Percentiles rank a stretch among this genome's conserved stretches.
Conservation (phyloP, 805 yeast genomes). For the Kodamaea sagamina region DNA sequence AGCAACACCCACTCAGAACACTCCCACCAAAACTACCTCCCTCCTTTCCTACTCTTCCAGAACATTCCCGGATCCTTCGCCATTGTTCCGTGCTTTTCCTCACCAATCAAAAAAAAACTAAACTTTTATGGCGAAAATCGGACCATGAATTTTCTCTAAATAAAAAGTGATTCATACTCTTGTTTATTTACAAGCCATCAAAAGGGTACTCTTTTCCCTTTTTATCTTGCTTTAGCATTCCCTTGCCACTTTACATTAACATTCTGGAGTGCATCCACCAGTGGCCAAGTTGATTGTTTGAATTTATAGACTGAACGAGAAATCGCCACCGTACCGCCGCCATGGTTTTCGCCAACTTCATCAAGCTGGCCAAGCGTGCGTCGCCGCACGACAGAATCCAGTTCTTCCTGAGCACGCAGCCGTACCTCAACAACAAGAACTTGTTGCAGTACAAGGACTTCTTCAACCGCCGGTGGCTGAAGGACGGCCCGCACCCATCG, state of each 20-base stretch:
- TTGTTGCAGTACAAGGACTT: constrained; percentile 12
- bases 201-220: no score
- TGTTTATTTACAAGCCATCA: not conserved
- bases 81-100: no score
- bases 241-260: no score
- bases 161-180: constrained; percentile 5
- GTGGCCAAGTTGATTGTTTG: not conserved
- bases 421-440: constrained; percentile 21
- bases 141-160: constrained; percentile 1
- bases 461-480: constrained; percentile 20
- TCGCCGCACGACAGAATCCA: constrained; percentile 21
- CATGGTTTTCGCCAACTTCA: constrained; percentile 17
- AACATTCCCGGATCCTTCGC: no score
- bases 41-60: no score
- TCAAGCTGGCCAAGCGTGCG: constrained; percentile 18
- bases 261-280: not conserved
- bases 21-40: no score
- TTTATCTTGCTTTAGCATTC: no score
- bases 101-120: constrained; percentile 1
- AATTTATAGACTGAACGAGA: not conserved
- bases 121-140: constrained; percentile 7
- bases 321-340: not conserved
- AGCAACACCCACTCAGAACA: no score
- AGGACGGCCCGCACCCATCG: constrained; percentile 30
- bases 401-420: constrained; percentile 29